phyloP scores from a whole-genome alignment of 208 protist genomes.

The Trypanosoma rangeli region DNA sequence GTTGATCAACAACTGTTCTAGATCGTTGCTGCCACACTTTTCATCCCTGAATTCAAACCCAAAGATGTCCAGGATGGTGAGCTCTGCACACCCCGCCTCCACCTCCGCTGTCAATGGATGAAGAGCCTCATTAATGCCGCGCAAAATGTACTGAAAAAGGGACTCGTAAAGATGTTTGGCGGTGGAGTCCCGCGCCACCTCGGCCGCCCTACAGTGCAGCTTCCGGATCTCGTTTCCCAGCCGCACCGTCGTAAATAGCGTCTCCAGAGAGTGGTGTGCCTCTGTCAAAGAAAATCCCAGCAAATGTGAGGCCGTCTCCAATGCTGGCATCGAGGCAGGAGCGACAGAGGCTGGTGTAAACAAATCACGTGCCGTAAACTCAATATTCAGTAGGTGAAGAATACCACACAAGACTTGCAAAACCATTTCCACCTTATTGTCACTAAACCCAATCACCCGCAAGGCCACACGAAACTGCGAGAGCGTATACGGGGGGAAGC shows the following conservation, averaged over 20 bases:
- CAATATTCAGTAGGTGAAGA: constrained; percentile 71
- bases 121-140: constrained; percentile 11
- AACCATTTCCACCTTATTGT: constrained; percentile 24
- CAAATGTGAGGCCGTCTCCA: constrained; percentile 3
- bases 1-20: constrained; percentile 31
- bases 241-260: constrained; percentile 16
- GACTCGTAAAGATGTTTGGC: constrained; percentile 24
- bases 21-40: constrained; percentile 18
- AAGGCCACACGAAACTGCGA: constrained; percentile 39
- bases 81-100: background rate
- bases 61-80: constrained; percentile 30
- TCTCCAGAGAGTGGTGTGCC: constrained; percentile 1
- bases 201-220: constrained; percentile 22
- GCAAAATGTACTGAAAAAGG: constrained; percentile 21
- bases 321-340: constrained; percentile 9
- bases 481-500: constrained; percentile 25
- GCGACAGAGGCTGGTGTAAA: constrained; percentile 14
- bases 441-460: constrained; percentile 27
- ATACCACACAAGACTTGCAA: constrained; percentile 55
- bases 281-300: constrained; percentile 17
- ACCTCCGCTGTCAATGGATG: background rate
- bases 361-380: constrained; percentile 32
- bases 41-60: constrained; percentile 26
- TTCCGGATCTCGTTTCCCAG: constrained; percentile 21
- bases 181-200: constrained; percentile 17